These are phyloP conservation scores for Pleomassaria siparia DNA, from an alignment of 2,329 filamentous ascomycete species.

Conservation along the genomic window DNA sequence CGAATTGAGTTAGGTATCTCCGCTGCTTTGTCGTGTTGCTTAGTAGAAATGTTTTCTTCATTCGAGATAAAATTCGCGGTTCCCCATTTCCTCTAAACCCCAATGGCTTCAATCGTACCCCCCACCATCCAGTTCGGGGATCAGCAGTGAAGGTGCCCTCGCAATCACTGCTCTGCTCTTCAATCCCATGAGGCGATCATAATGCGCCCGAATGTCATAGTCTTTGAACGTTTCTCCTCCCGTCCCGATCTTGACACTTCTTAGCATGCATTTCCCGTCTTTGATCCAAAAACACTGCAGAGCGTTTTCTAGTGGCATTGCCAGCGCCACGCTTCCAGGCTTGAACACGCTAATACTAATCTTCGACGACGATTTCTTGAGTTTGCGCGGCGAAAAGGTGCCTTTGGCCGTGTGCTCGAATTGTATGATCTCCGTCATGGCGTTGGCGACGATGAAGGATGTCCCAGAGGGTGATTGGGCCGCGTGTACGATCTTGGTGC, in stretches of 20 bases:
- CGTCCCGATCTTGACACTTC: constrained; percentile 28
- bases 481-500: constrained; percentile 36
- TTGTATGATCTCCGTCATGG: constrained; percentile 40
- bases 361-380: constrained; percentile 36
- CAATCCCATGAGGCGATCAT: constrained; percentile 33
- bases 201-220: constrained; percentile 36
- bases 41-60: too few relatives aligned
- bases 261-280: constrained; percentile 33
- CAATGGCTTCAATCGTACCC: not conserved
- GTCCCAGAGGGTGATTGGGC: constrained; percentile 39
- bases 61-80: too few relatives aligned
- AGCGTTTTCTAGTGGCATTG: constrained; percentile 26
- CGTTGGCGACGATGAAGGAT: constrained; percentile 33
- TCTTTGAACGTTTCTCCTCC: constrained; percentile 32
- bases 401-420: constrained; percentile 36
- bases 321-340: constrained; percentile 32
- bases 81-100: too few relatives aligned
- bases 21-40: too few relatives aligned
- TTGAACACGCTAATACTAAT: constrained; percentile 36
- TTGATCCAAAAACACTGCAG: constrained; percentile 30
- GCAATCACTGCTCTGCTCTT: constrained; percentile 21
- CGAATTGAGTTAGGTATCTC: too few relatives aligned
- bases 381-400: constrained; percentile 25
- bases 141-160: constrained; percentile 20
- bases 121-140: constrained; percentile 22